Evolutionary conservation across 139 green algal species (phyloP).

Genomic region (Chlorella sp.): DNA sequence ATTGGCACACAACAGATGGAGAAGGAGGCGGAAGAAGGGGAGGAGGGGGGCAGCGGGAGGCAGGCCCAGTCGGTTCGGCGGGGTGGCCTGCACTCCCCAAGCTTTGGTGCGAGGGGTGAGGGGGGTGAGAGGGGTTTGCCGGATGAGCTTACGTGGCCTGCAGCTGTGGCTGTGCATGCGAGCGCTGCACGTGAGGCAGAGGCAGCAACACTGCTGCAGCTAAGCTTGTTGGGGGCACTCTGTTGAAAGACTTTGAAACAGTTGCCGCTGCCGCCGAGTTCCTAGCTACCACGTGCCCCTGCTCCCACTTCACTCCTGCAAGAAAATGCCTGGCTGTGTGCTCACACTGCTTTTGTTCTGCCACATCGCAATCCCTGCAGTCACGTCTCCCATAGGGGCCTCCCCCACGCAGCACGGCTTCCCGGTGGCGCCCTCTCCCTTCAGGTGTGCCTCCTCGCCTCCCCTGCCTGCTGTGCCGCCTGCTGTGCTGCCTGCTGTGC

Average conservation of each 20-base stretch:
- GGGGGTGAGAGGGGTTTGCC: too few relatives aligned
- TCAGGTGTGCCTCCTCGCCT: background rate
- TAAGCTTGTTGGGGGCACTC: too few relatives aligned
- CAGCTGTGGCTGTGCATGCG: background rate
- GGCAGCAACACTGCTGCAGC: too few relatives aligned
- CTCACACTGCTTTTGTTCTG: background rate
- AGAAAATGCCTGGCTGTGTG: background rate
- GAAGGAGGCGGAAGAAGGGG: background rate
- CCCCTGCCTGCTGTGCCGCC: background rate
- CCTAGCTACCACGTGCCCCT: background rate
- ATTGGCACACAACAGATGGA: too few relatives aligned
- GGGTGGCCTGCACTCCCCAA: background rate
- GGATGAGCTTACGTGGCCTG: background rate
- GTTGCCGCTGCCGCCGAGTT: background rate
- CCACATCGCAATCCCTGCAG: background rate
- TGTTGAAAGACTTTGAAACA: background rate
- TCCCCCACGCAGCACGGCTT: conserved; percentile 13
- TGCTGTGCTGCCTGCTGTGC: too few relatives aligned
- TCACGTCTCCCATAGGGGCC: background rate
- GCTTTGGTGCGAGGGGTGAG: background rate
- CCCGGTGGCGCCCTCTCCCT: conserved; percentile 25
- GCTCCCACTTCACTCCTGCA: too few relatives aligned
- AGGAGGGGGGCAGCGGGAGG: background rate
- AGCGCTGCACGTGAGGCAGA: background rate
- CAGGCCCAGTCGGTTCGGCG: background rate